Evolutionary conservation across 2,329 filamentous ascomycete genomes (phyloP).

Genomic region (Furcasterigmium sp.): DNA sequence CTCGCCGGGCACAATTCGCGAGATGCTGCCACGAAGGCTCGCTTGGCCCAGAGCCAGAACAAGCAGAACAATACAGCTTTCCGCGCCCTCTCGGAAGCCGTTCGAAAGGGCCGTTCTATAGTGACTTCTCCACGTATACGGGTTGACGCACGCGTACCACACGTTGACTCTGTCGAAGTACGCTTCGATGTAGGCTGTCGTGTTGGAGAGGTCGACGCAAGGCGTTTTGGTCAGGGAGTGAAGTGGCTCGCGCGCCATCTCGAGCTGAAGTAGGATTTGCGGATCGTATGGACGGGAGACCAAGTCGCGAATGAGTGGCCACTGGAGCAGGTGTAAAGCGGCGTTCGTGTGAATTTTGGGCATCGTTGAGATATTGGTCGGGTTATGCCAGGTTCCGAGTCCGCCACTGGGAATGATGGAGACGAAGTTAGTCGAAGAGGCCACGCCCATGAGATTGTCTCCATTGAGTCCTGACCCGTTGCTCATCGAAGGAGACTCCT

Average conservation of each 20-base stretch:
- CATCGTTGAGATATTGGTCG: conserved; percentile 75
- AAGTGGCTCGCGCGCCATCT: conserved; percentile 74
- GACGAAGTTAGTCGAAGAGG: conserved; percentile 38
- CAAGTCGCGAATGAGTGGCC: conserved; percentile 73
- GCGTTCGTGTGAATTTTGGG: conserved; percentile 80
- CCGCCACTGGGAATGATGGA: conserved; percentile 57
- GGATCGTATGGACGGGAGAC: conserved; percentile 75
- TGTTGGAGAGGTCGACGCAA: conserved; percentile 68
- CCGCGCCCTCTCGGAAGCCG: conserved; percentile 71
- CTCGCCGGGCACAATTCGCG: conserved; percentile 60
- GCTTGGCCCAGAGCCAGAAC: conserved; percentile 75
- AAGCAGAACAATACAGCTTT: conserved; percentile 76
- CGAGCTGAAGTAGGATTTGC: conserved; percentile 74
- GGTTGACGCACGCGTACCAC: conserved; percentile 83
- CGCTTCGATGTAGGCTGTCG: conserved; percentile 67
- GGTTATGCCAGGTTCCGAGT: conserved; percentile 65
- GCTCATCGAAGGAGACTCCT: conserved; percentile 60
- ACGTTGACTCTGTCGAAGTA: conserved; percentile 79
- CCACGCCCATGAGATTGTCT: conserved; percentile 47
- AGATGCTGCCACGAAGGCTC: conserved; percentile 70
- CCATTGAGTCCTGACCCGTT: conserved; percentile 57
- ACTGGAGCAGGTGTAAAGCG: conserved; percentile 71
- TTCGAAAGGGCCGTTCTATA: conserved; percentile 71
- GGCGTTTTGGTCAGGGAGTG: conserved; percentile 59
- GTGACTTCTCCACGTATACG: conserved; percentile 71